Percentiles rank a stretch among this genome's conserved stretches.
Conservation (phyloP, 768 basidiomycete species). For the Naganishia friedmannii region DNA sequence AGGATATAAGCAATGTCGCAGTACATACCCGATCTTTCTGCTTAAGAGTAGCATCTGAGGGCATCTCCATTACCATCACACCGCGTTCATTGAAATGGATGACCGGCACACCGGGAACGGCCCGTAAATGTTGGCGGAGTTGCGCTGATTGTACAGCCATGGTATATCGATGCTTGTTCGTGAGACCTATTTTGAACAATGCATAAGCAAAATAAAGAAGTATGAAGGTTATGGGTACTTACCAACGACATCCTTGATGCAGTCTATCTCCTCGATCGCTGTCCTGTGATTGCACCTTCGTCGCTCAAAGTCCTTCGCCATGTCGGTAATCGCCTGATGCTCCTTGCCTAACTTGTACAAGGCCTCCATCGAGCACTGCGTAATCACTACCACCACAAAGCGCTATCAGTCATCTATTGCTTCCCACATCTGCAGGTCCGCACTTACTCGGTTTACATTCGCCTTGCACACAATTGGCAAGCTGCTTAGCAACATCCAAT, state of each 20-base stretch:
- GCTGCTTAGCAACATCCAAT: constrained; percentile 71
- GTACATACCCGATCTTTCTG: constrained; percentile 59
- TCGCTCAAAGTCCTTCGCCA: constrained; percentile 90
- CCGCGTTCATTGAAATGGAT: constrained; percentile 80
- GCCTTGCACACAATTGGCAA: constrained; percentile 76
- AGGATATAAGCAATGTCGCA: not conserved
- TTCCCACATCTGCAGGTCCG: constrained; percentile 54
- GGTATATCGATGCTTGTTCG: constrained; percentile 90
- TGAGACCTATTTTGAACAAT: constrained; percentile 41
- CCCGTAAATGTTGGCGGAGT: constrained; percentile 67
- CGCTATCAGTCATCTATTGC: not conserved
- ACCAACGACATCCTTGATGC: constrained; percentile 79
- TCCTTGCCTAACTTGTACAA: constrained; percentile 77
- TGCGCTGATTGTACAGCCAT: constrained; percentile 76
- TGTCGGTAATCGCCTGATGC: constrained; percentile 72
- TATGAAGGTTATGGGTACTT: constrained; percentile 38
- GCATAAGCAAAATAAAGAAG: not conserved
- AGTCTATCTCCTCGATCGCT: constrained; percentile 76
- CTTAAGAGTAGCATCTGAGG: constrained; percentile 70
- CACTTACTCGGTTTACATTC: constrained; percentile 84
- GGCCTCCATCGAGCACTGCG: constrained; percentile 93
- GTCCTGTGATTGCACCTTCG: constrained; percentile 92
- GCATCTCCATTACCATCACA: constrained; percentile 89
- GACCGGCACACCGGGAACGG: constrained; percentile 79
- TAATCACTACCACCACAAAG: constrained; percentile 73